These are phyloP conservation scores for Collybia sordida DNA, from an alignment of 768 basidiomycete genomes.

Conservation along the genomic window DNA sequence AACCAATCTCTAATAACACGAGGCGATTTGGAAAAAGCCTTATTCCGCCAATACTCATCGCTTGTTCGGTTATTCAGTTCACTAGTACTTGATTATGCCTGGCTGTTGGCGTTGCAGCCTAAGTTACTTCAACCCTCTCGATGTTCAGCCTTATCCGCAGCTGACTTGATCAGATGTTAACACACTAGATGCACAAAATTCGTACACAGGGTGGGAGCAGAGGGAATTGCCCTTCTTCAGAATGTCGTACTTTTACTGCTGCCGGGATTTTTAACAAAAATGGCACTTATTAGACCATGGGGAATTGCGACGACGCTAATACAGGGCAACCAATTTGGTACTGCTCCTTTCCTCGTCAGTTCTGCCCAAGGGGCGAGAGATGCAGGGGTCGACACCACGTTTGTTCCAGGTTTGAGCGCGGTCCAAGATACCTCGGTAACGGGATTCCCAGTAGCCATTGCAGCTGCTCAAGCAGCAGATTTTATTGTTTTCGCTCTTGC, in stretches of 20 bases:
- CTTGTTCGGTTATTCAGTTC: constrained; percentile 43
- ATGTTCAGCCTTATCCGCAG: constrained; percentile 49
- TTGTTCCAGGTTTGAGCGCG: constrained; percentile 36
- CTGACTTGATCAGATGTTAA: constrained; percentile 50
- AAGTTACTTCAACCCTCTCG: constrained; percentile 56
- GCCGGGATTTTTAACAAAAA: constrained; percentile 36
- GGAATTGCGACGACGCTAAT: constrained; percentile 54
- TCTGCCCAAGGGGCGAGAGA: constrained; percentile 47
- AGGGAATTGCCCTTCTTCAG: constrained; percentile 61
- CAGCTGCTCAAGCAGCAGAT: constrained; percentile 48
- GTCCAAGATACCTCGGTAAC: constrained; percentile 36
- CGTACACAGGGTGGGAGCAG: constrained; percentile 49
- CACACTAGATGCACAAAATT: constrained; percentile 43
- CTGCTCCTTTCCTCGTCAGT: constrained; percentile 55
- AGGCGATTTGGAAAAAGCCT: constrained; percentile 39
- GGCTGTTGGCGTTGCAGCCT: constrained; percentile 31
- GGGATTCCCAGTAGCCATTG: constrained; percentile 52
- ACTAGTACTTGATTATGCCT: not conserved
- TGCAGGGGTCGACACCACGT: constrained; percentile 46
- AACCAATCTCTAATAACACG: constrained; percentile 46
- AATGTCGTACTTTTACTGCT: constrained; percentile 63
- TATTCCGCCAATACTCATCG: constrained; percentile 49
- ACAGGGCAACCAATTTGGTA: constrained; percentile 59
- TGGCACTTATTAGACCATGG: constrained; percentile 63
- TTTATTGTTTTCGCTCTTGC: constrained; percentile 48